phyloP scores from a whole-genome alignment of 208 protist species.

The Trypanosoma rangeli region DNA sequence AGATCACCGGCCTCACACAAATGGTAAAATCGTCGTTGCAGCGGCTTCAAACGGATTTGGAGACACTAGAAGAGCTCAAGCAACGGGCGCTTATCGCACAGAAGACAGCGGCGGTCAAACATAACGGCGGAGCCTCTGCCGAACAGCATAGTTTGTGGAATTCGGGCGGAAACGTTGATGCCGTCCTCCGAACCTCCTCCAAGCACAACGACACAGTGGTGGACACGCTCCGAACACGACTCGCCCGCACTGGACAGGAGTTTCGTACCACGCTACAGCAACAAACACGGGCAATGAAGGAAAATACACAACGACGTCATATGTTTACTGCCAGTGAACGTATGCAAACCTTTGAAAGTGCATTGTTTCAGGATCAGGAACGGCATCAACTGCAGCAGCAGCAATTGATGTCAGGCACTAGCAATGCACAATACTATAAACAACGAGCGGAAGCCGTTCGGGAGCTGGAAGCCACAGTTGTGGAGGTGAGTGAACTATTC shows the following conservation, averaged over 20 bases:
- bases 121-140: not conserved
- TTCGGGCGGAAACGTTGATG: conserved; percentile 9
- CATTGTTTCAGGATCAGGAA: conserved; percentile 88
- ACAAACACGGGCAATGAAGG: conserved; percentile 75
- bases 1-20: conserved; percentile 77
- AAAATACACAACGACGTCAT: conserved; percentile 71
- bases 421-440: conserved; percentile 81
- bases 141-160: conserved; percentile 31
- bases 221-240: conserved; percentile 67
- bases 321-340: conserved; percentile 78
- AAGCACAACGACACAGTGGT: conserved; percentile 66
- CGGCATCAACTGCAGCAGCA: conserved; percentile 73
- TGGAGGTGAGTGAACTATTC: conserved; percentile 91
- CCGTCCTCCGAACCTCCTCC: conserved; percentile 20
- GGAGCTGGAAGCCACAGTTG: conserved; percentile 87
- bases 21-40: conserved; percentile 80
- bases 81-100: conserved; percentile 54
- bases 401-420: conserved; percentile 46
- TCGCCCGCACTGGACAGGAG: conserved; percentile 73
- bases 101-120: conserved; percentile 25
- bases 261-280: conserved; percentile 84
- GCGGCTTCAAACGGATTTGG: conserved; percentile 74
- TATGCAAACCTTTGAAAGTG: conserved; percentile 84
- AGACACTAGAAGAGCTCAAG: conserved; percentile 80
- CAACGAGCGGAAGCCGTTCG: conserved; percentile 82